Percentiles rank a stretch among this genome's conserved stretches.
phyloP scores from a whole-genome alignment of 331 rosid genomes.

The Prunus yedoensis region DNA sequence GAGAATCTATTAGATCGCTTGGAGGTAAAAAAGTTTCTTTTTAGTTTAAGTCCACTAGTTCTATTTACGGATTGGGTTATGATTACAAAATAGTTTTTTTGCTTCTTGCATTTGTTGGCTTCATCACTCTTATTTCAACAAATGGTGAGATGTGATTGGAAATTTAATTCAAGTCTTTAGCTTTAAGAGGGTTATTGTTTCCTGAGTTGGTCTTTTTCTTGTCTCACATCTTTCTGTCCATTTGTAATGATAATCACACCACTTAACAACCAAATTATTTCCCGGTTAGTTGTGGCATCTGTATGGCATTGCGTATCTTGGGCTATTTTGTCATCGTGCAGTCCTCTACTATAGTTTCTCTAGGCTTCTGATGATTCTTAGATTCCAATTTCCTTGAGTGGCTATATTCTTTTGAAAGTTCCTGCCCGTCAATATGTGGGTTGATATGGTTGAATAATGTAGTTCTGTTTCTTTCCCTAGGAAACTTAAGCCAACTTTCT shows the following conservation, averaged over 20 bases:
- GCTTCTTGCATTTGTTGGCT: not conserved
- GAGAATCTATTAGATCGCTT: slow-evolving; percentile 82
- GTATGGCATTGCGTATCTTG: not conserved
- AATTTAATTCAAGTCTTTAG: no score
- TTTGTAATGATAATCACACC: not conserved
- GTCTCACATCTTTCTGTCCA: not conserved
- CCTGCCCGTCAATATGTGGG: not conserved
- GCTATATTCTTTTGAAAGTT: not conserved
- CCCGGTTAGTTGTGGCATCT: not conserved
- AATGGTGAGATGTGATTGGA: not conserved
- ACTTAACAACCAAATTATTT: not conserved
- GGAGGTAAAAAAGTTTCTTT: slow-evolving; percentile 41
- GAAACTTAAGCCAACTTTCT: not conserved
- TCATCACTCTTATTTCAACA: not conserved
- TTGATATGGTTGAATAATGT: no score
- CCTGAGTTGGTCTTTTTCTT: not conserved
- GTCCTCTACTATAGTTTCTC: not conserved
- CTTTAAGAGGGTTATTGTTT: not conserved
- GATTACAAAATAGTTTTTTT: not conserved
- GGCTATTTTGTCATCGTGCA: not conserved
- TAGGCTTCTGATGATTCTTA: not conserved
- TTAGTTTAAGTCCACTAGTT: not conserved
- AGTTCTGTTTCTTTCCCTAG: no score
- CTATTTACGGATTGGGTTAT: not conserved
- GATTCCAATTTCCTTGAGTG: not conserved